A percentile compares a stretch with the other conserved stretches of the same genome.
Evolutionary conservation across 1,284 basidiomycete genomes (phyloP).

Genomic region (Malassezia japonica): DNA sequence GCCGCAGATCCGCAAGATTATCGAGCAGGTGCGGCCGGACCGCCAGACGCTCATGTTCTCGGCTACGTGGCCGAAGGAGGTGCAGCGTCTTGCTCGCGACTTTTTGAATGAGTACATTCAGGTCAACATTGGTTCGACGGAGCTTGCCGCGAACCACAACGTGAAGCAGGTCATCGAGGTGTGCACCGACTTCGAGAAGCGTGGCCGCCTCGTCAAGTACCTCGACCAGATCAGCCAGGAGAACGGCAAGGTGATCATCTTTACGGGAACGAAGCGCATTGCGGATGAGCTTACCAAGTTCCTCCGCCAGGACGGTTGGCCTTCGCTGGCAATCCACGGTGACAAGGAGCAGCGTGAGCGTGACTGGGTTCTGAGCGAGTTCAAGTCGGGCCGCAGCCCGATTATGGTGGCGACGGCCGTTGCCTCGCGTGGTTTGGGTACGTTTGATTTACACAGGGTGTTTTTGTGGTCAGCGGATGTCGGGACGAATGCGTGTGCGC

Average conservation of each 20-base stretch:
- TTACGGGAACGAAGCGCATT: constrained; percentile 92
- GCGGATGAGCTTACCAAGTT: constrained; percentile 92
- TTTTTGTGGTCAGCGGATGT: not conserved
- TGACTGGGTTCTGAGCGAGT: constrained; percentile 96
- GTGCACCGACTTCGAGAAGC: constrained; percentile 96
- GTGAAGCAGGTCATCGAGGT: constrained; percentile 91
- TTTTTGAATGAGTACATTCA: constrained; percentile 94
- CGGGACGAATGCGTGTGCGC: not conserved
- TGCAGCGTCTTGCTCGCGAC: constrained; percentile 91
- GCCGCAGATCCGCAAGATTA: constrained; percentile 96
- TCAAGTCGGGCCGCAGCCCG: constrained; percentile 92
- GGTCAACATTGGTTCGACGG: constrained; percentile 97
- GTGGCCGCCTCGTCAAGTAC: constrained; percentile 88
- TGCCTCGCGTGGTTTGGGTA: constrained; percentile 98
- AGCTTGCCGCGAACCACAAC: constrained; percentile 95
- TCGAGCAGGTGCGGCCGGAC: constrained; percentile 89
- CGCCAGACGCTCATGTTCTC: constrained; percentile 76
- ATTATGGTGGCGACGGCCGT: constrained; percentile 79
- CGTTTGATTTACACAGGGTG: constrained; percentile 52
- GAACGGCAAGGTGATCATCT: constrained; percentile 97
- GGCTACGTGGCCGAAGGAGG: constrained; percentile 98
- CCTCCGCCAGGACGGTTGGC: constrained; percentile 67
- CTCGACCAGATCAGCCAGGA: constrained; percentile 91
- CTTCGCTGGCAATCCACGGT: constrained; percentile 90
- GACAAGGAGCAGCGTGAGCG: constrained; percentile 84